Evolutionary conservation across 164 flowering plant species (phyloP), one percentile per base, ranked within the genome.

Genomic region (Stephania yunnanensis): DNA sequence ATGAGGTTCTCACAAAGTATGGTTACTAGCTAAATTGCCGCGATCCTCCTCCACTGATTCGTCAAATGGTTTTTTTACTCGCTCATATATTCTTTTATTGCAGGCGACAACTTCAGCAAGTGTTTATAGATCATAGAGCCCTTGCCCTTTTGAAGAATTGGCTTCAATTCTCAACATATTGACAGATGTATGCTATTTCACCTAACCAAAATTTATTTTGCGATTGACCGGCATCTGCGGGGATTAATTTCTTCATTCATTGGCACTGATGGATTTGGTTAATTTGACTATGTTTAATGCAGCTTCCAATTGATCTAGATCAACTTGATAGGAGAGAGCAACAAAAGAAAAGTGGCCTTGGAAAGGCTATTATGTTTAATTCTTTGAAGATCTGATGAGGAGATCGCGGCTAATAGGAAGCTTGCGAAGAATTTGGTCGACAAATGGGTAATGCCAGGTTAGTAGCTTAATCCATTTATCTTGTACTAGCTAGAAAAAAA

Each of bases 291-390:
- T 82, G 31, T 80, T 8, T 76, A 53, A n/a, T 87, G 78, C 87
- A 93, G 95, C 88, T 89, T 72, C 95, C 93, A 3, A 87, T 94
- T 71, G 97, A 92, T 79, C 78, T 94, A 30, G 98, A 94, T 70
- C 93, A 90, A 78, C 84, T 81, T 83, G 96, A 90, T 78, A 84
- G 98, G 81, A 88, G 90, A 76, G 97, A 94, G 42, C 95, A 89
- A 70, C 83, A 92, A 72, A 92, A 92, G 82, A 94, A 85, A 79
- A 94, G 98, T 80, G 97, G 97, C 44, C 93, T 94, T 79, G 97
- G 95, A 70, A 93, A 88, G 95, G 99, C 92, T 73, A 91, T 96
- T 73, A 96, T 96, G 99, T 96, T n/a, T n/a, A n/a, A n/a, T 96
- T 79, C 80, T 96, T 79, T 96, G 98, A 58, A 90, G 89, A 78